A percentile compares a stretch with the other conserved stretches of the same genome.
Evolutionary conservation across 495 filamentous ascomycete species (phyloP).

Genomic region (Penicillium arizonense): DNA sequence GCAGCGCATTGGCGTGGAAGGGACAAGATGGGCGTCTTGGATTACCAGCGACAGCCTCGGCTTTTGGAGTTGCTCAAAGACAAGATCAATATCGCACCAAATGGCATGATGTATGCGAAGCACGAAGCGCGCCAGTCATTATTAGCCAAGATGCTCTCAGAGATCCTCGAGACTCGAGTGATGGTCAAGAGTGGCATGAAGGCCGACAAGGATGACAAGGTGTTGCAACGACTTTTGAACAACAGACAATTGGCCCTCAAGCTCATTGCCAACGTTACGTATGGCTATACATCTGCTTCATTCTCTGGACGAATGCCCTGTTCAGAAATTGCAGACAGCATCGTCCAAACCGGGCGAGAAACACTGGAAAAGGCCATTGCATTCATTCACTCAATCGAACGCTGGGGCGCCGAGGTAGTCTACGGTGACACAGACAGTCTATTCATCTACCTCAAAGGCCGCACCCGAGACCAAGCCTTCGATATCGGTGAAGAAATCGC

Average conservation of each 20-base stretch:
- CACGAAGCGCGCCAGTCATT: conserved; percentile 83
- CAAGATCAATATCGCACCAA: conserved; percentile 89
- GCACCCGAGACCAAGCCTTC: conserved; percentile 84
- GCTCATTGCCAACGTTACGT: conserved; percentile 95
- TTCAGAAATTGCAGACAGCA: conserved; percentile 96
- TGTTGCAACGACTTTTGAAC: conserved; percentile 83
- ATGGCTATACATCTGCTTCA: conserved; percentile 93
- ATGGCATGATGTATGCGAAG: conserved; percentile 94
- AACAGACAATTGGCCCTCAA: conserved; percentile 96
- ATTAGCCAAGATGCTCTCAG: conserved; percentile 92
- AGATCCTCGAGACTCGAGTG: conserved; percentile 93
- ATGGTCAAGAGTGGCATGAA: conserved; percentile 99
- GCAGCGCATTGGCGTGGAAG: conserved; percentile 80
- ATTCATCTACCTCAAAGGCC: conserved; percentile 89
- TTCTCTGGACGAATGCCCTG: conserved; percentile 98
- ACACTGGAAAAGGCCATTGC: conserved; percentile 93
- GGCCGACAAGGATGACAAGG: conserved; percentile 83
- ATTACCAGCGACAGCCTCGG: conserved; percentile 73
- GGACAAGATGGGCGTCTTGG: conserved; percentile 92
- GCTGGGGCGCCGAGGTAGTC: conserved; percentile 93
- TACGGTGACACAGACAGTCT: conserved; percentile 97
- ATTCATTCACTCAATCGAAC: conserved; percentile 80
- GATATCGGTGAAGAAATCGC: conserved; percentile 91
- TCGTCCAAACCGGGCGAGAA: conserved; percentile 92
- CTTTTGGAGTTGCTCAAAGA: conserved; percentile 78